These are phyloP conservation scores for Juglanconis oblonga DNA, from an alignment of 2,329 filamentous ascomycete species.

Conservation along the genomic window DNA sequence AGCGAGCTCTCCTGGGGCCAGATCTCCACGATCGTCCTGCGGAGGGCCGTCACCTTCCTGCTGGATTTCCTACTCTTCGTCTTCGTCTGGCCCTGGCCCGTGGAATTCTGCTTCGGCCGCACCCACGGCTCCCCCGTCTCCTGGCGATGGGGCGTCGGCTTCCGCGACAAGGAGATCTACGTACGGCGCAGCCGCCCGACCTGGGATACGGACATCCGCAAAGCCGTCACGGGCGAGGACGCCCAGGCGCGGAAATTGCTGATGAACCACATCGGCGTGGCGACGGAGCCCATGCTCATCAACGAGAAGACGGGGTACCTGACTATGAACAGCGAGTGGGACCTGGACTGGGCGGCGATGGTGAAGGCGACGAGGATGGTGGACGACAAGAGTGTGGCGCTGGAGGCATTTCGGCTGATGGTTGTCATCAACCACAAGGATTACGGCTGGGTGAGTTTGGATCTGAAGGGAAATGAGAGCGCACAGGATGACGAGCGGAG, in stretches of 20 bases:
- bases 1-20: slow-evolving; percentile 53
- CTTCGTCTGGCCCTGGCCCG: slow-evolving; percentile 71
- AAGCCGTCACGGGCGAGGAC: slow-evolving; percentile 45
- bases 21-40: slow-evolving; percentile 54
- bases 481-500: slow-evolving; percentile 60
- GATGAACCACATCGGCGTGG: slow-evolving; percentile 61
- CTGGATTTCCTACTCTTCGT: slow-evolving; percentile 69
- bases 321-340: slow-evolving; percentile 81
- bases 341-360: slow-evolving; percentile 84
- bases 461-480: slow-evolving; percentile 44
- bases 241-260: slow-evolving; percentile 54
- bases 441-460: slow-evolving; percentile 70
- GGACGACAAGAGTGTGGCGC: slow-evolving; percentile 54
- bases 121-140: slow-evolving; percentile 58
- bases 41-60: slow-evolving; percentile 63
- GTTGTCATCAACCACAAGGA: slow-evolving; percentile 68
- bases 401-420: slow-evolving; percentile 68
- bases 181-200: slow-evolving; percentile 68
- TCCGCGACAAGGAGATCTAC: slow-evolving; percentile 75
- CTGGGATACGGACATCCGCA: slow-evolving; percentile 64
- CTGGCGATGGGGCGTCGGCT: slow-evolving; percentile 76
- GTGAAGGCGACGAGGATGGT: slow-evolving; percentile 67
- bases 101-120: slow-evolving; percentile 65
- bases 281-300: slow-evolving; percentile 65
- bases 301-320: slow-evolving; percentile 82